Evolutionary conservation across 1,139 yeast genomes (phyloP).

Genomic region (Debaryomyces robertsiae): DNA sequence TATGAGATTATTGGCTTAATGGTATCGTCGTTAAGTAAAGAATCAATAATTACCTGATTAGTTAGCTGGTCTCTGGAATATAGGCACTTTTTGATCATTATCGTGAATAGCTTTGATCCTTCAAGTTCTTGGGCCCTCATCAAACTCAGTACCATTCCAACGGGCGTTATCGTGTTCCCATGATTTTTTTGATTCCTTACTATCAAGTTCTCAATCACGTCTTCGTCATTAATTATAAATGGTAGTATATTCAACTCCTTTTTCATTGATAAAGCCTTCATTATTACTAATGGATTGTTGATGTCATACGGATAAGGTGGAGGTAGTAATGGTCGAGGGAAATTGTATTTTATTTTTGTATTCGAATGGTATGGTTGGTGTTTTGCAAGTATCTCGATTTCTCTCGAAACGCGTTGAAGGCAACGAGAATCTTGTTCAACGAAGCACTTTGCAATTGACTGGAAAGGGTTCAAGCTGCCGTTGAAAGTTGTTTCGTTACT

Average conservation of each 20-base stretch:
- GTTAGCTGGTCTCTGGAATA: conserved; percentile 10
- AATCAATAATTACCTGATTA: conserved; percentile 10
- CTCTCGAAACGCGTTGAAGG: conserved; percentile 13
- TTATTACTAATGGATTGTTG: conserved; percentile 13
- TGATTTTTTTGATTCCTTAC: conserved; percentile 11
- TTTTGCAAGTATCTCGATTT: conserved; percentile 12
- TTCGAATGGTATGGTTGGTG: conserved; percentile 2
- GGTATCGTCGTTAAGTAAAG: conserved; percentile 12
- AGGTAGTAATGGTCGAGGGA: conserved; percentile 17
- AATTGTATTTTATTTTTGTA: conserved; percentile 11
- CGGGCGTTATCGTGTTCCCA: conserved; percentile 8
- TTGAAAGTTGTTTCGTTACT: conserved; percentile 13
- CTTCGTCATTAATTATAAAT: conserved; percentile 17
- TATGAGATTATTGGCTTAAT: conserved; percentile 17
- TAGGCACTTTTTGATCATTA: conserved; percentile 17
- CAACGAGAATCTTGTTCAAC: conserved; percentile 15
- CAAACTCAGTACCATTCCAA: conserved; percentile 15
- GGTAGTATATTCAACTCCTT: conserved; percentile 18
- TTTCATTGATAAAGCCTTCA: conserved; percentile 11
- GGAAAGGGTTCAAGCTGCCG: conserved; percentile 13
- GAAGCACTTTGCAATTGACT: conserved; percentile 16
- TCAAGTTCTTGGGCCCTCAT: conserved; percentile 19
- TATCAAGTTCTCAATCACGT: conserved; percentile 13
- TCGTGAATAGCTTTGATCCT: conserved; percentile 20
- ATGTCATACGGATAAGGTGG: conserved; percentile 12